Evolutionary conservation across 2,329 filamentous ascomycete genomes (phyloP), one percentile per base, ranked within the genome.

Genomic region (Davidsoniella neocaledoniae): DNA sequence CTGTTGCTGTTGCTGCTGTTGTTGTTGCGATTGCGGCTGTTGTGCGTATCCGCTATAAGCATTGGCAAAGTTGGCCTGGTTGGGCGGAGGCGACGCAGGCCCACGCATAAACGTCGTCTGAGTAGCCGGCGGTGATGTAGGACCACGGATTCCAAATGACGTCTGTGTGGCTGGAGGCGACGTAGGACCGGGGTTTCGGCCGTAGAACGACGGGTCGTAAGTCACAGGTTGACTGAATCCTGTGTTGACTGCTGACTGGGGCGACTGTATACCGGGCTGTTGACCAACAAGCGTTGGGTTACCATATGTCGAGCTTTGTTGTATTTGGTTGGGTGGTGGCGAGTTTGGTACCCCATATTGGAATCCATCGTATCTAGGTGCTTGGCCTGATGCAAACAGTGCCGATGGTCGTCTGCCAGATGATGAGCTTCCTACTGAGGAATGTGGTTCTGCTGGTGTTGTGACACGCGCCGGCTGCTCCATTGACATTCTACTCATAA

Each of bases 401-500:
- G 68, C 62, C n/a, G 66, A 65, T 21, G 64, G 60, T 56, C 52
- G 58, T 58, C 46, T 59, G 55, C 33, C 51, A 56, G 14, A 56
- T 48, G 36, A 52, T 36, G 25, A 54, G 56, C 37, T 60, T 57
- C 4, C 54, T 53, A 36, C 55, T 9, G 29, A 9, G 21, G 29
- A 58, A 54, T 46, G 57, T 54, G 6, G 60, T 62, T 14, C 66
- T 23, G 61, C 53, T 39, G n/a, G 46, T 17, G 42, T 66, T 64
- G 47, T 63, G 61, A 29, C 60, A 56, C 23, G 58, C 58, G 55
- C 61, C 59, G 19, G 59, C 43, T 74, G 69, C n/a, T 90, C 86
- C 66, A 95, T 82, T 1, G 87, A 88, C 79, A 96, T 90, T 49
- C 88, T 79, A 60, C 95, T 88, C 91, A 98, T 96, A 39, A 98